These are phyloP conservation scores for Stenogyne calaminthoides DNA, from an alignment of 305 asterid genomes.

Conservation along the genomic window DNA sequence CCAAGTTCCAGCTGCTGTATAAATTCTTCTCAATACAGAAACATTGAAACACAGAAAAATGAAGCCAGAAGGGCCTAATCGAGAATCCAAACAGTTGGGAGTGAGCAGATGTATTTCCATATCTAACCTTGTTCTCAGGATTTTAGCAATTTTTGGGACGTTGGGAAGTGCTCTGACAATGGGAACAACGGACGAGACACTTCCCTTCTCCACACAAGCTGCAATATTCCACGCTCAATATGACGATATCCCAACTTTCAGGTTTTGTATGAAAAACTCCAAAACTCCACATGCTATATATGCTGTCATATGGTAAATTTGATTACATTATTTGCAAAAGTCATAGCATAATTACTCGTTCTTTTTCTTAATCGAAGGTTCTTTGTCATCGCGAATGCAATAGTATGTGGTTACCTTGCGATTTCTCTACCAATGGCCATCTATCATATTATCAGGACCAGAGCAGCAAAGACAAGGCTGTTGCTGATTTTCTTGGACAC, in stretches of 20 bases:
- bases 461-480: conserved; percentile 59
- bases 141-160: conserved; percentile 62
- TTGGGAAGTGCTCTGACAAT: conserved; percentile 72
- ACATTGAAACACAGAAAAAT: conserved; percentile 27
- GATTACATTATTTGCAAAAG: background rate
- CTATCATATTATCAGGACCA: conserved; percentile 57
- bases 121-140: conserved; percentile 59
- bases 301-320: conserved; percentile 1
- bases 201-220: conserved; percentile 59
- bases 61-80: conserved; percentile 49
- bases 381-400: conserved; percentile 60
- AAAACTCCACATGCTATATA: background rate
- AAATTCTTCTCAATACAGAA: conserved; percentile 15
- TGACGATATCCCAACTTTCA: conserved; percentile 64
- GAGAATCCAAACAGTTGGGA: conserved; percentile 28
- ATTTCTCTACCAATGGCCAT: conserved; percentile 62
- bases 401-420: conserved; percentile 67
- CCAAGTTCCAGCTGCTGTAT: background rate
- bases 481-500: conserved; percentile 58
- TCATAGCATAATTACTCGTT: background rate
- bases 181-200: conserved; percentile 73
- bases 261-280: conserved; percentile 42
- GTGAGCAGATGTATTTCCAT: conserved; percentile 53
- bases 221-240: conserved; percentile 66
- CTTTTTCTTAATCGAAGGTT: conserved; percentile 40